Percentiles rank a stretch among this genome's conserved stretches.
Evolutionary conservation across 2,329 filamentous ascomycete genomes (phyloP).

Genomic region (Neonectria magnoliae): DNA sequence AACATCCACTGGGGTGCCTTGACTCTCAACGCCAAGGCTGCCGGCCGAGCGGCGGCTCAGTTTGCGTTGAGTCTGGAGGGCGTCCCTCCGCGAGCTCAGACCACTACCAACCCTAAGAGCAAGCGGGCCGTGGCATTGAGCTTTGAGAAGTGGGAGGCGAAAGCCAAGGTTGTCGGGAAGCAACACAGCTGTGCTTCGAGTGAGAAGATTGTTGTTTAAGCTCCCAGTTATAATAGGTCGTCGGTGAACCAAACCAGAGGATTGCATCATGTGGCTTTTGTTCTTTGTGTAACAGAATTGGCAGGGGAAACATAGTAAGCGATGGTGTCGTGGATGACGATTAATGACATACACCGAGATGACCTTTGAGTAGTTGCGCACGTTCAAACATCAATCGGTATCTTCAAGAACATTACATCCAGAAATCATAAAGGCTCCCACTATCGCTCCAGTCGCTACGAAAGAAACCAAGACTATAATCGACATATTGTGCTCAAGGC

Average conservation of each 20-base stretch:
- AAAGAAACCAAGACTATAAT: not conserved
- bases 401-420: not conserved
- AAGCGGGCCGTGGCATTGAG: slow-evolving; percentile 37
- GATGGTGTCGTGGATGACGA: not conserved
- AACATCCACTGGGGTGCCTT: slow-evolving; percentile 56
- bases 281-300: not conserved
- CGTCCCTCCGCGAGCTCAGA: slow-evolving; percentile 47
- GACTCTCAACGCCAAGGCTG: slow-evolving; percentile 53
- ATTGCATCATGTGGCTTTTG: not conserved
- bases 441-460: not conserved
- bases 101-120: slow-evolving; percentile 41
- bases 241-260: not conserved
- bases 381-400: not conserved
- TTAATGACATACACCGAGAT: not conserved
- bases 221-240: not conserved
- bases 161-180: slow-evolving; percentile 40
- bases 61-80: slow-evolving; percentile 50
- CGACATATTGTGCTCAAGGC: not conserved
- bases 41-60: slow-evolving; percentile 60
- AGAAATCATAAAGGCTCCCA: not conserved
- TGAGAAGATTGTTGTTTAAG: slow-evolving; percentile 37
- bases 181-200: slow-evolving; percentile 43
- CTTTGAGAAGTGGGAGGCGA: slow-evolving; percentile 41
- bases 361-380: not conserved
- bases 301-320: not conserved